These are phyloP conservation scores for Calycina marina DNA, from an alignment of 2,329 filamentous ascomycete species.

Conservation along the genomic window DNA sequence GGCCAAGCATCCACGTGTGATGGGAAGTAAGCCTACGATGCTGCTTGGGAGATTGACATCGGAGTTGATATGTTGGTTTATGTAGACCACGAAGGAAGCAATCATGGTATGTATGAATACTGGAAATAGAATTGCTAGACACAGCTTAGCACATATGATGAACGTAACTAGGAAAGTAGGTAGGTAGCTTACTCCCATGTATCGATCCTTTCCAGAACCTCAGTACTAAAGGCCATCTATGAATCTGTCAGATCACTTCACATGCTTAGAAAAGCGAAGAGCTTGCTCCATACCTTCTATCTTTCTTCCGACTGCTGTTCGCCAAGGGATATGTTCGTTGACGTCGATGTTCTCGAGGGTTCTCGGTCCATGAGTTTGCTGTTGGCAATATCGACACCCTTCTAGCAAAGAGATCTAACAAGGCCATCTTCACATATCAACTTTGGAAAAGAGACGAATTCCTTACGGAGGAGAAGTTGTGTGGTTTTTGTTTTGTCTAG, in stretches of 20 bases:
- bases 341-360: conserved; percentile 5
- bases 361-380: conserved; percentile 5
- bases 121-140: conserved; percentile 36
- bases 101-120: conserved; percentile 42
- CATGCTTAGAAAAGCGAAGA: not conserved
- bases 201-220: conserved; percentile 51
- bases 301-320: conserved; percentile 18
- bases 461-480: too few relatives aligned
- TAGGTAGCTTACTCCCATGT: conserved; percentile 26
- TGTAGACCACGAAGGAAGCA: conserved; percentile 40
- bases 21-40: conserved; percentile 29
- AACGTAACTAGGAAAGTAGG: not conserved
- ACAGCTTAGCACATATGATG: conserved; percentile 1
- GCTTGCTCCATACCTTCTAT: conserved; percentile 13
- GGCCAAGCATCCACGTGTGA: not conserved
- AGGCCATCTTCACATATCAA: too few relatives aligned
- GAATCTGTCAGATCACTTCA: conserved; percentile 11
- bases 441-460: too few relatives aligned
- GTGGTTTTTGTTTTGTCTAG: too few relatives aligned
- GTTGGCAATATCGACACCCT: conserved; percentile 14
- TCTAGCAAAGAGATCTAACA: conserved; percentile 12
- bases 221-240: conserved; percentile 45
- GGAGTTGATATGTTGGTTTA: conserved; percentile 35
- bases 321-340: conserved; percentile 15
- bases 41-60: conserved; percentile 39